Percentiles rank a stretch among this genome's conserved stretches.
These are phyloP conservation scores for Acrodontium crateriforme DNA, from an alignment of 2,329 filamentous ascomycete species.

Conservation along the genomic window DNA sequence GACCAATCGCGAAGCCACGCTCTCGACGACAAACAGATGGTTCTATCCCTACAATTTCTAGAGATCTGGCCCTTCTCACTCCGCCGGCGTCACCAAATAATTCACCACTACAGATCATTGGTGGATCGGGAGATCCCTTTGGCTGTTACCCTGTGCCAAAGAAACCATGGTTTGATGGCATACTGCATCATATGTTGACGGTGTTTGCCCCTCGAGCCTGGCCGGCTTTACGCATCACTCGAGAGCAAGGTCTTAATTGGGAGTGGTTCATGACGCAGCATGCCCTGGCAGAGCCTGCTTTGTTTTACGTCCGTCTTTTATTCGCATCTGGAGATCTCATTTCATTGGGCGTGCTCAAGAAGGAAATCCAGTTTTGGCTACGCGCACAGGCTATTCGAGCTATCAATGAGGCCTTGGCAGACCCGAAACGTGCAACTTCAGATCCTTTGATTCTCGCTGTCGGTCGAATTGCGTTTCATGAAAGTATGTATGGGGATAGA, in stretches of 20 bases:
- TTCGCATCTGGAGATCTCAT: conserved; percentile 22
- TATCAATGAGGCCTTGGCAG: conserved; percentile 13
- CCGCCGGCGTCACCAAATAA: conserved; percentile 2
- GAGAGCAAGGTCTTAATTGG: conserved; percentile 16
- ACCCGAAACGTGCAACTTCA: conserved; percentile 8
- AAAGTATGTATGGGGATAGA: conserved; percentile 22
- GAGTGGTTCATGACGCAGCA: conserved; percentile 22
- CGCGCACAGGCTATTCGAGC: conserved; percentile 16
- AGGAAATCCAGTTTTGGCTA: conserved; percentile 15
- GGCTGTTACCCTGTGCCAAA: conserved; percentile 19
- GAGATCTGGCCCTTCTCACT: conserved; percentile 1
- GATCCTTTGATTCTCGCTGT: conserved; percentile 16
- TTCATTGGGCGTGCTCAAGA: conserved; percentile 9
- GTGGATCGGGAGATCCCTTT: conserved; percentile 17
- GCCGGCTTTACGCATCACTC: conserved; percentile 19
- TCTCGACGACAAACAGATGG: no score
- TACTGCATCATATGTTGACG: conserved; percentile 22
- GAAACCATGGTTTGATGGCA: conserved; percentile 17
- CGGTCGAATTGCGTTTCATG: conserved; percentile 22
- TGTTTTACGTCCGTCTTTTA: conserved; percentile 22
- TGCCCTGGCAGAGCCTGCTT: conserved; percentile 18
- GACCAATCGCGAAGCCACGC: no score
- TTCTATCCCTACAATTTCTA: background rate
- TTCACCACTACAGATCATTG: background rate
- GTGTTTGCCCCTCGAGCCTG: conserved; percentile 22